phyloP scores from a whole-genome alignment of 306 rosid genomes.

The Geum urbanum region DNA sequence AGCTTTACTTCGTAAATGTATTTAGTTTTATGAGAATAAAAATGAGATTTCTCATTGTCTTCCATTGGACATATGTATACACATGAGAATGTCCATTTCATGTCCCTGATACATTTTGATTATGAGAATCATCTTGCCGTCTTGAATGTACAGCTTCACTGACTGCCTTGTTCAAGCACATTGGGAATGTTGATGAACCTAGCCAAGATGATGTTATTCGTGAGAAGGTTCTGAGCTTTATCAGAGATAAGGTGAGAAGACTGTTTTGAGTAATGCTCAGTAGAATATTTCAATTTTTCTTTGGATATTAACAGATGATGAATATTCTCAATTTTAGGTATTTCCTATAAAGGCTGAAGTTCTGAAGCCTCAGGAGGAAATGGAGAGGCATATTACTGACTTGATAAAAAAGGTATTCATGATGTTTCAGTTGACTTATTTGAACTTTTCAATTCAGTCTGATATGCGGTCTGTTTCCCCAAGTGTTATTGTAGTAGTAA shows the following conservation, averaged over 20 bases:
- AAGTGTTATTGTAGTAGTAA: neutral
- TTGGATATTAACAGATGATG: constrained; percentile 15
- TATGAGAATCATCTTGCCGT: neutral
- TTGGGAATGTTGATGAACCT: constrained; percentile 75
- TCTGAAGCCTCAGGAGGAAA: constrained; percentile 87
- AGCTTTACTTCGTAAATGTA: neutral
- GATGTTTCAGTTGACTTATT: constrained; percentile 15
- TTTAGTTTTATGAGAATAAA: neutral
- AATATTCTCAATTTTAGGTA: constrained; percentile 49
- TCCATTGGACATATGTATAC: neutral
- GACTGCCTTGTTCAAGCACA: constrained; percentile 91
- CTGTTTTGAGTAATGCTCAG: constrained; percentile 1
- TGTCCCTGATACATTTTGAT: neutral
- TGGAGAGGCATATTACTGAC: constrained; percentile 97
- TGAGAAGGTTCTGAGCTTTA: constrained; percentile 82
- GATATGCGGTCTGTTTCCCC: neutral
- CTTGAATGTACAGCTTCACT: constrained; percentile 70
- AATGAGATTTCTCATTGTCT: neutral
- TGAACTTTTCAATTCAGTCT: neutral
- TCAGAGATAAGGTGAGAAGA: constrained; percentile 74
- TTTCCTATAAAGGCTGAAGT: constrained; percentile 84
- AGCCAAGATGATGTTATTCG: constrained; percentile 69
- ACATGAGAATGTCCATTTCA: neutral
- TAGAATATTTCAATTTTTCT: constrained; percentile 8
- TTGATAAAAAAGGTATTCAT: constrained; percentile 71